Evolutionary conservation across 306 rosid genomes (phyloP), one percentile per base, ranked within the genome.

Genomic region (Prunus padus): DNA sequence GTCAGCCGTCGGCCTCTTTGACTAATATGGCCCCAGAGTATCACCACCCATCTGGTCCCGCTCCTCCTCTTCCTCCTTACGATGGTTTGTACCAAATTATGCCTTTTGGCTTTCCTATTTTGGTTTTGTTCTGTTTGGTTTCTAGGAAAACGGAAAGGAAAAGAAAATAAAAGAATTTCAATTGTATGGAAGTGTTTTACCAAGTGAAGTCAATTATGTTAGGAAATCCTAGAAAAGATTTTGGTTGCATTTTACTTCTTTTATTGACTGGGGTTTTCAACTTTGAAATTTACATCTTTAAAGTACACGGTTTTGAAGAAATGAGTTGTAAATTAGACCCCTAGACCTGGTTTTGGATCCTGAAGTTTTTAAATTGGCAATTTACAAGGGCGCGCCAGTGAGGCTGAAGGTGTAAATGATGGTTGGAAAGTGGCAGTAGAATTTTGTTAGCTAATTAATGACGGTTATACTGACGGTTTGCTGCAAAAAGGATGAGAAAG

Each of bases 401-500:
- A 67, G 11, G 11, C 14, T 3, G 20, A 67, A 44, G 55, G 55
- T 45, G 71, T 45, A 5, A 37, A 67, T 20, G 1, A 45, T 6
- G 30, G 11, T 1, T 13, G 70, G 52, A 56, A 56, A 25, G 1
- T 56, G 45, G 15, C 25, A 2, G 42, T 45, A 42, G 9, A 18
- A 61, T 30, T 54, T 33, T 30, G 65, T 18, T 52, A 71, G 54
- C n/a, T n/a, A n/a, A n/a, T n/a, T n/a, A n/a, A n/a, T n/a, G n/a
- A n/a, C n/a, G n/a, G n/a, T n/a, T n/a, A n/a, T n/a, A n/a, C 88
- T 70, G 97, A 95, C 60, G 85, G 81, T 75, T 92, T 83, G 96
- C 92, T 74, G 99, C 90, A 51, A 95, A 95, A 82, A 88, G 99
- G 84, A 92, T 92, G 83, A 84, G 97, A 78, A 95, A 95, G 84